Base-by-base conservation (phyloP, 768 basidiomycete genomes). In the Thelephora aurantiotincta region DNA sequence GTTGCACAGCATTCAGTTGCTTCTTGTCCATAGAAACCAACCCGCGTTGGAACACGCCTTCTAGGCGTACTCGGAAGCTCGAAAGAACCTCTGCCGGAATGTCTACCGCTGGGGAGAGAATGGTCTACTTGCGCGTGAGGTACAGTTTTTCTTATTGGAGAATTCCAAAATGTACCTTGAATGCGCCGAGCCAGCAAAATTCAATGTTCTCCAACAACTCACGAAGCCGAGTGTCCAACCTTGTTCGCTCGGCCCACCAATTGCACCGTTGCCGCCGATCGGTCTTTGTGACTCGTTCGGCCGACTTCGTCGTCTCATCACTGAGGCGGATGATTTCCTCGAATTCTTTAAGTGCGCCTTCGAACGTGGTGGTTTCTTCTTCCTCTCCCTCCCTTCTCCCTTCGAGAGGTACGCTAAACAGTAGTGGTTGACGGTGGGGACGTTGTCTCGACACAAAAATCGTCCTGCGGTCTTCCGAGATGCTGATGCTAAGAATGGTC, bases 131-230 rank as follows among this genome's bases (percentile, higher is more conserved):
- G 14, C 14, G 11, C 22, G 22, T 16, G 38, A 18, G 18, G 14
- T 4, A 5, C 16, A 41, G 14, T 7, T 9, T 2, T 14, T 7
- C 2, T 2, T 14, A 41, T 7, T 22, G 22, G 38, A 16, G 35
- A 44, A 6, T 22, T 26, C 14, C 33, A 44, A 26, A 33, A 56
- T 70, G 33, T 44, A 92, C 93, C 79, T 97, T 98, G 75, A 96
- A 97, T 18, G 84, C 91, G 1, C 96, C 94, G 2, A 99, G 70
- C 96, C 96, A 98, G 58, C 86, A 91, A 55, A 87, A 92, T 60
- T 98, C 96, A 38, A 99, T 80, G 52, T 82, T 89, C 52, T 78
- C 77, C 33, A 96, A 60, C 5, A 99, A 63, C 26, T 77, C 76
- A 48, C 75, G 69, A 57, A 99, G 60, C 19, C 90, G 73, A 43